Evolutionary conservation across 2,329 filamentous ascomycete species (phyloP), one percentile per base, ranked within the genome.

Genomic region (Trichophaea hybrida): DNA sequence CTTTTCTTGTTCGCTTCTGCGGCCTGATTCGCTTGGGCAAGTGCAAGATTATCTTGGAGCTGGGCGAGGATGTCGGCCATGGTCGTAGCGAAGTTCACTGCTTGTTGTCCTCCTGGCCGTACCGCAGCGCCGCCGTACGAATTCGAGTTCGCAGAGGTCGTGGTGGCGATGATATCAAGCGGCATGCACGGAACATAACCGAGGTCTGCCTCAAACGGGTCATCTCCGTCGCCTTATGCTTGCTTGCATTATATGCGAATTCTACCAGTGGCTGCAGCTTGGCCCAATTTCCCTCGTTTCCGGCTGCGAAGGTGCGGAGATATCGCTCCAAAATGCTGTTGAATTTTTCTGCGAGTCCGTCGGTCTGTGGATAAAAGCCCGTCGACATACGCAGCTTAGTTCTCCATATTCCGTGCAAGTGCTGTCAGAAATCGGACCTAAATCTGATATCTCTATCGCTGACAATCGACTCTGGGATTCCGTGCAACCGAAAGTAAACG

Each of bases 341-440:
- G 31, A 59, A 54, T 13, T 59, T 59, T 54, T 67, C 61, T 1
- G 61, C 63, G 24, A 63, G 59, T 24, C 65, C 60, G 38, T 66
- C 61, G 1, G 64, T 62, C 52, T 67, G 52, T 10, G 52, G 49
- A 40, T 67, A 54, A 57, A 51, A 61, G 7, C 61, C 53, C 8
- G 62, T 61, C 10, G 58, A 61, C 15, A 64, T 37, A 6, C 32
- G 12, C 3, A 59, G 54, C 43, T 64, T 58, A 4, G 61, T 59
- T 17, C 40, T 34, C 34, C 59, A 49, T 34, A n/a, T 32, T n/a
- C 2, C 31, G 37, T 43, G 62, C 6, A 65, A 58, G n/a, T 46
- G 38, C 52, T 62, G 55, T 62, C 61, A 66, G 40, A 66, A 64
- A 32, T 59, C 51, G 1, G 37, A 61, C n/a, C 53, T 60, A 53